Percentiles rank a stretch among this genome's conserved stretches.
Evolutionary conservation across 805 yeast genomes (phyloP).

Genomic region (Wickerhamiella kurtzmanii): DNA sequence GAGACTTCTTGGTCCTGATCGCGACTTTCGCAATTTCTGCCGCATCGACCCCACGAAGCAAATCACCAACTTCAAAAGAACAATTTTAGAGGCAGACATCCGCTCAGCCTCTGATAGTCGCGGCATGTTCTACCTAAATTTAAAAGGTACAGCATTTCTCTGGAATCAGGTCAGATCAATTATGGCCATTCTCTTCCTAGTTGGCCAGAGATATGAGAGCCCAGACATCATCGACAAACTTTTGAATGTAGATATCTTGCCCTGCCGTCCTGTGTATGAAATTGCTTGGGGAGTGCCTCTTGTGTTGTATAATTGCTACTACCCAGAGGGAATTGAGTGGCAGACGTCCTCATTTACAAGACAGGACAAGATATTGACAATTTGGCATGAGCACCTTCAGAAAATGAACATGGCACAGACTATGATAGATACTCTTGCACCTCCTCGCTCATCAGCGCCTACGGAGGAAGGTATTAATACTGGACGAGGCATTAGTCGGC

Average conservation of each 20-base stretch:
- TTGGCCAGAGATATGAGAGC: slow-evolving; percentile 65
- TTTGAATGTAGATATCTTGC: slow-evolving; percentile 41
- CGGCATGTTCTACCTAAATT: slow-evolving; percentile 48
- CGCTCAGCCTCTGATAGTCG: slow-evolving; percentile 13
- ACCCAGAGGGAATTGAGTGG: slow-evolving; percentile 52
- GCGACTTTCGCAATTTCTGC: slow-evolving; percentile 91
- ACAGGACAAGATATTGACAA: slow-evolving; percentile 25
- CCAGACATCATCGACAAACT: slow-evolving; percentile 45
- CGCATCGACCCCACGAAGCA: slow-evolving; percentile 91
- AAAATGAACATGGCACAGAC: slow-evolving; percentile 41
- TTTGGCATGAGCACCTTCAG: slow-evolving; percentile 43
- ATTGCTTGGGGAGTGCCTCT: slow-evolving; percentile 88
- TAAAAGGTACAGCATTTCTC: slow-evolving; percentile 77
- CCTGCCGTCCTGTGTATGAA: slow-evolving; percentile 64
- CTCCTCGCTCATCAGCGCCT: slow-evolving; percentile 7
- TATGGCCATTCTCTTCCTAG: slow-evolving; percentile 67
- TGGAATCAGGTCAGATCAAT: slow-evolving; percentile 98
- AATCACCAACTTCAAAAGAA: slow-evolving; percentile 62
- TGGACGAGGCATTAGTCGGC: slow-evolving; percentile 70
- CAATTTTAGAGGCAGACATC: slow-evolving; percentile 42
- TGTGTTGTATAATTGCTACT: slow-evolving; percentile 73
- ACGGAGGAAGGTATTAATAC: slow-evolving; percentile 27
- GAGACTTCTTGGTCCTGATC: slow-evolving; percentile 46
- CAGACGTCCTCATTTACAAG: slow-evolving; percentile 14
- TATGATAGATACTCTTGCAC: slow-evolving; percentile 30